These are phyloP conservation scores for Fusarium torulosum DNA, from an alignment of 2,329 filamentous ascomycete species.

Conservation along the genomic window DNA sequence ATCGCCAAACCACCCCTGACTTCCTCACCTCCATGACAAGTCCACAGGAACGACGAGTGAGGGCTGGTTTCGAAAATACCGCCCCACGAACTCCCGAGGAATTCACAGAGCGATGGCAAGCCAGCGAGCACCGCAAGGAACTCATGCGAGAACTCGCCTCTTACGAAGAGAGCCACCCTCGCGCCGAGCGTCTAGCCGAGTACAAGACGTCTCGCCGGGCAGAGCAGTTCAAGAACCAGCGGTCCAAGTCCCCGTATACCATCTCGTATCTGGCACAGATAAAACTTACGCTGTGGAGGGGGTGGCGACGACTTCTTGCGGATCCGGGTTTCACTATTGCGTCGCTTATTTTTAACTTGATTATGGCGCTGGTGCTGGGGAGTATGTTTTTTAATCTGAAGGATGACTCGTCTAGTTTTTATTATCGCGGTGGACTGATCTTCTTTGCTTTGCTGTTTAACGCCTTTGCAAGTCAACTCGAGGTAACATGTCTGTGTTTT, in stretches of 20 bases:
- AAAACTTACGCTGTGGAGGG: conserved; percentile 57
- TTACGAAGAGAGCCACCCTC: conserved; percentile 46
- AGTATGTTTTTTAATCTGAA: conserved; percentile 63
- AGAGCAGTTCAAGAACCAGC: conserved; percentile 52
- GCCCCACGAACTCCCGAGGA: conserved; percentile 55
- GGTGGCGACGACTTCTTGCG: conserved; percentile 55
- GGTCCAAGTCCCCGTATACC: conserved; percentile 61
- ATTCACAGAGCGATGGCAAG: conserved; percentile 53
- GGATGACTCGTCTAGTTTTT: conserved; percentile 59
- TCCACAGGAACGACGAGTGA: conserved; percentile 52
- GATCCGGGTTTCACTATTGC: conserved; percentile 57
- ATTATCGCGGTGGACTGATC: conserved; percentile 60
- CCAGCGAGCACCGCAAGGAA: conserved; percentile 43
- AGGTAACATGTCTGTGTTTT: conserved; percentile 41
- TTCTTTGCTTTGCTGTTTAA: conserved; percentile 67
- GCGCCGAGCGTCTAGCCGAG: conserved; percentile 29
- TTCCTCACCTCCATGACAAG: conserved; percentile 59
- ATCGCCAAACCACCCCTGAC: conserved; percentile 46
- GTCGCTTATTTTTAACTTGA: conserved; percentile 58
- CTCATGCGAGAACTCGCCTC: conserved; percentile 49
- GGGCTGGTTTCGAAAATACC: conserved; percentile 49
- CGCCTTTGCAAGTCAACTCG: conserved; percentile 56
- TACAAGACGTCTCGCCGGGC: conserved; percentile 41
- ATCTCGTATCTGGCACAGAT: conserved; percentile 62
- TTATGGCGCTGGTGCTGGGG: conserved; percentile 66